Percentiles rank a stretch among this genome's conserved stretches.
Conservation (phyloP, 305 asterid species). For the Fraxinus dipetala region DNA sequence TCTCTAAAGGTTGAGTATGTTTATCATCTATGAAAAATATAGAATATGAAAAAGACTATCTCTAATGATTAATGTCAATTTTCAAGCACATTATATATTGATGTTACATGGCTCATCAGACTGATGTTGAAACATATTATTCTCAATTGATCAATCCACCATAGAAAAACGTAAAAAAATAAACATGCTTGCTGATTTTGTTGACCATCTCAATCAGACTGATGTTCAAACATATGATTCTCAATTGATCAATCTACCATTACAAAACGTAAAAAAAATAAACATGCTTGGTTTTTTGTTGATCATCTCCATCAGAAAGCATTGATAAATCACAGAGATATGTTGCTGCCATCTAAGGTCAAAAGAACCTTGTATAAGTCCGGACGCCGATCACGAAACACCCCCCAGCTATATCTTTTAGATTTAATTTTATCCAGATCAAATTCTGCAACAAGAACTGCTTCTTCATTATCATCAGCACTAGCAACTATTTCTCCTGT, state of each 20-base stretch:
- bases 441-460: constrained; percentile 68
- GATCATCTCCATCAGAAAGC: background rate
- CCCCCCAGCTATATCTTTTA: constrained; percentile 89
- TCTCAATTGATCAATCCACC: background rate
- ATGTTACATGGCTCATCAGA: background rate
- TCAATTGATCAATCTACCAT: background rate
- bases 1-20: constrained; percentile 4
- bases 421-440: constrained; percentile 74
- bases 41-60: background rate
- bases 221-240: background rate
- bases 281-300: background rate
- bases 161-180: background rate
- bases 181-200: no score
- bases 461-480: constrained; percentile 82
- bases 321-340: constrained; percentile 33
- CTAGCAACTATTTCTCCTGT: constrained; percentile 75
- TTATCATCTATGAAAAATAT: background rate
- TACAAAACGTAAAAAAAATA: background rate
- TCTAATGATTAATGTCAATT: background rate
- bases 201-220: background rate
- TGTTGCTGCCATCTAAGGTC: constrained; percentile 74
- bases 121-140: background rate
- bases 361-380: constrained; percentile 91
- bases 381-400: constrained; percentile 90
- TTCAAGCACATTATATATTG: background rate